Evolutionary conservation across 495 filamentous ascomycete species (phyloP), one percentile per base, ranked within the genome.

Genomic region (Lophiotrema nucula): DNA sequence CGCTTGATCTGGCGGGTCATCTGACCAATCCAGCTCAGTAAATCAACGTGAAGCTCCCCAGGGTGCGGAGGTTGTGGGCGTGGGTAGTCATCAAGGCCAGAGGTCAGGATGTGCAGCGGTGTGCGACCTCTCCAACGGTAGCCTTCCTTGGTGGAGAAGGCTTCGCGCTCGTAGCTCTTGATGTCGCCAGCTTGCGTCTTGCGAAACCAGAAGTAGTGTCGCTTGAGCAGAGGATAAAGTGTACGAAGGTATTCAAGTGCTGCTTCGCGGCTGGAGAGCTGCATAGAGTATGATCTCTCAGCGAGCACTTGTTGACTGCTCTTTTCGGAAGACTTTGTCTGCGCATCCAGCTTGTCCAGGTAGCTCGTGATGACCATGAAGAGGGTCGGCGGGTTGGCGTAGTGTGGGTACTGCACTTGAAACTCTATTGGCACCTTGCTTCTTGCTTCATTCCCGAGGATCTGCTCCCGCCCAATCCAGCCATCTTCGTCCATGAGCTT

Each of bases 381-480:
- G 4, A 98, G 81, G 0, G 93, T 97, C n/a, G 93, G 93, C 0
- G 93, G 95, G 71, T 98, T 98, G 45, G 93, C 93, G 66, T 97
- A 97, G 70, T 97, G 93, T 24, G 93, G 93, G 70, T 97, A 97
- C 65, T 98, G 93, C 26, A 88, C 80, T 58, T 96, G 95, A 70
- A 98, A 98, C 71, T 98, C 92, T n/a, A 73, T 67, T 1, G 93
- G 93, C 12, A 98, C 93, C 72, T 97, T 98, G 76, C 88, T 95
- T 43, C 93, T 85, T 33, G 93, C 93, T 73, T 98, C 93, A n/a
- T 79, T 71, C 44, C 93, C 93, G 8, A 98, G 81, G 49, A 98
- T 98, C 72, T 97, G 95, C 72, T 98, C 93, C 37, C 93, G 88
- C 4, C 83, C 89, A 73, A 98, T 97, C 93, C 93, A 98, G 43